Evolutionary conservation across 352 stramenopile genomes (phyloP).

Genomic region (Phytophthora ohioensis): DNA sequence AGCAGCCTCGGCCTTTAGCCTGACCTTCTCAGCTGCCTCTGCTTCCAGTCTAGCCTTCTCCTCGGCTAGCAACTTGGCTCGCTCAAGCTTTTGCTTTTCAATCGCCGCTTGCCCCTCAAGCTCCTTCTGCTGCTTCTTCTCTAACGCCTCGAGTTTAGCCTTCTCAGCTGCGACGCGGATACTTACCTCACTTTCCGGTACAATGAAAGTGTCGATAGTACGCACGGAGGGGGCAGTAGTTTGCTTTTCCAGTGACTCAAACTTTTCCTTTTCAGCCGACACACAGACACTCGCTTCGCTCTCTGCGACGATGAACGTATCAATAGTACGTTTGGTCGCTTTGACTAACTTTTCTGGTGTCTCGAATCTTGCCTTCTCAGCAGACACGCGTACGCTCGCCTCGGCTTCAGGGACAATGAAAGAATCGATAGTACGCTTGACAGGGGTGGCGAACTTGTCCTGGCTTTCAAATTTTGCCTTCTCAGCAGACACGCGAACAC

Average conservation of each 20-base stretch:
- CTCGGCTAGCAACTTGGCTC: conserved; percentile 17
- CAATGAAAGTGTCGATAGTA: conserved; percentile 50
- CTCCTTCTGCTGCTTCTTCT: conserved; percentile 51
- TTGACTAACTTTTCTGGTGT: conserved; percentile 47
- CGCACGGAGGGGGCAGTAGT: conserved; percentile 23
- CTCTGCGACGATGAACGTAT: conserved; percentile 38
- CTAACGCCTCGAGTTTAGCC: conserved; percentile 49
- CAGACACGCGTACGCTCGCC: conserved; percentile 27
- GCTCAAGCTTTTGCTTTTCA: conserved; percentile 33
- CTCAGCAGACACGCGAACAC: conserved; percentile 30
- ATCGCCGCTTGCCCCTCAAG: conserved; percentile 37
- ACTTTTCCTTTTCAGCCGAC: conserved; percentile 39
- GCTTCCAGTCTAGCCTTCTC: conserved; percentile 17
- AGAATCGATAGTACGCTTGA: conserved; percentile 22
- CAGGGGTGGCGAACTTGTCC: conserved; percentile 38
- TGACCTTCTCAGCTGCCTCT: neutral
- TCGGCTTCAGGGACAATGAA: conserved; percentile 25
- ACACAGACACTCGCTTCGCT: conserved; percentile 42
- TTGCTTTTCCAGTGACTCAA: conserved; percentile 45
- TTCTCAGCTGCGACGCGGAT: conserved; percentile 53
- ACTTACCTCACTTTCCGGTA: conserved; percentile 44
- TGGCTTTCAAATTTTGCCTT: conserved; percentile 34
- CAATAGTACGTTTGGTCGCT: conserved; percentile 31
- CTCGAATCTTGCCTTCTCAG: conserved; percentile 43
- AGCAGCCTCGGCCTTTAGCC: neutral